Percentiles rank a stretch among this genome's conserved stretches.
Conservation (phyloP, 306 rosid species). For the Elaeagnus macrophylla region DNA sequence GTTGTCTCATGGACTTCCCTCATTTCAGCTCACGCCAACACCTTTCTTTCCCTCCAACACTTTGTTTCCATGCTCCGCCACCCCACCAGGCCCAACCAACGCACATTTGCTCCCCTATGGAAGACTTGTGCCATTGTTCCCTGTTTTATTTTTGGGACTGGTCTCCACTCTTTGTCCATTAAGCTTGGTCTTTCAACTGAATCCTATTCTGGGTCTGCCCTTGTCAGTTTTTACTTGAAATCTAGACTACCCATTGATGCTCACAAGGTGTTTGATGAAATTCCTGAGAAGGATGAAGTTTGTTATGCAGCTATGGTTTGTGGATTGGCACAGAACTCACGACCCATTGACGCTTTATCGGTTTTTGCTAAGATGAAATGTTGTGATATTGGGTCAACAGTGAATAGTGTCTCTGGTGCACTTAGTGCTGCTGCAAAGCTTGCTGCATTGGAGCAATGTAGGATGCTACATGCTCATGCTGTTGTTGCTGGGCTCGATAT, state of each 20-base stretch:
- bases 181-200: constrained; percentile 41
- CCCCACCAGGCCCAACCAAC: constrained; percentile 61
- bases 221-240: constrained; percentile 52
- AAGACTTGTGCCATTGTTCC: constrained; percentile 54
- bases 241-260: constrained; percentile 37
- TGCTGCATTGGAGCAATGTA: constrained; percentile 74
- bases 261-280: constrained; percentile 59
- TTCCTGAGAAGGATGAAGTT: constrained; percentile 43
- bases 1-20: constrained; percentile 76
- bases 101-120: constrained; percentile 65
- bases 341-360: constrained; percentile 31
- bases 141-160: constrained; percentile 40
- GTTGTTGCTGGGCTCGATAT: constrained; percentile 44
- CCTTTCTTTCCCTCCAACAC: constrained; percentile 41
- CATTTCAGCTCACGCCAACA: constrained; percentile 51
- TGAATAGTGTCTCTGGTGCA: constrained; percentile 53
- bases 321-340: constrained; percentile 64
- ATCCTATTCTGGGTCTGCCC: constrained; percentile 59
- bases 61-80: constrained; percentile 78
- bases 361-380: constrained; percentile 44
- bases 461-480: constrained; percentile 49
- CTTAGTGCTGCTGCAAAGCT: constrained; percentile 60
- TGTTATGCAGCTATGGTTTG: constrained; percentile 62
- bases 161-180: constrained; percentile 57
- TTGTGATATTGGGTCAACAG: constrained; percentile 36